Evolutionary conservation across 495 filamentous ascomycete species (phyloP), one percentile per base, ranked within the genome.

Genomic region (Xanthoparmelia taractica): DNA sequence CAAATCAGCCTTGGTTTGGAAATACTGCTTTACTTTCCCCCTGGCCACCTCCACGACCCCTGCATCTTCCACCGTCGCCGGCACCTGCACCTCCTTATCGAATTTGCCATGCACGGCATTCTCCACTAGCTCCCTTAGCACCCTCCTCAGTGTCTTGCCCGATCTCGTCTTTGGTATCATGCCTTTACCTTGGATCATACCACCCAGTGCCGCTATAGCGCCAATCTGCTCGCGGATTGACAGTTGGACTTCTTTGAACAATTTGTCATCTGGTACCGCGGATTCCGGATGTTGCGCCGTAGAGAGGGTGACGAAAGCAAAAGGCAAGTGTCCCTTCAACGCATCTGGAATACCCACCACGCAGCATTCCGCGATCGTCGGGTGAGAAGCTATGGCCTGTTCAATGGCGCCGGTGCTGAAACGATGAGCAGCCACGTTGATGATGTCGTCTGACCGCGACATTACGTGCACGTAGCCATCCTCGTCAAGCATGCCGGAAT

Each of bases 381-480:
- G 87, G 71, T 96, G 91, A 4, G 85, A 85, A 6, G 91, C 84
- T 66, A 97, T 88, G 40, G 87, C 91, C 76, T 96, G 90, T 76
- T 97, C 92, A 71, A 97, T 93, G 29, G 86, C 78, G 37, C 88
- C 92, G 4, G 92, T 97, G 68, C 86, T 90, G 65, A 97, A 91
- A 6, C 92, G 84, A 75, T 97, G 92, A 4, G 92, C 92, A 34
- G 92, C 92, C 2, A 96, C 92, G 69, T 97, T 97, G 71, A 97
- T 95, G 63, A 97, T 87, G 73, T 97, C 92, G 78, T 97, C 92
- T 6, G 85, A 84, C 60, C 91, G 80, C 2, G 87, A 84, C 89
- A 96, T 92, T 69, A 96, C 84, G 70, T 90, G 87, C 56, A 96
- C 82, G 71, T 95, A 95, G 2, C 88, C 89, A 59, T 92, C 85